Conservation (phyloP, 768 basidiomycete genomes). For the Asterophora parasitica region DNA sequence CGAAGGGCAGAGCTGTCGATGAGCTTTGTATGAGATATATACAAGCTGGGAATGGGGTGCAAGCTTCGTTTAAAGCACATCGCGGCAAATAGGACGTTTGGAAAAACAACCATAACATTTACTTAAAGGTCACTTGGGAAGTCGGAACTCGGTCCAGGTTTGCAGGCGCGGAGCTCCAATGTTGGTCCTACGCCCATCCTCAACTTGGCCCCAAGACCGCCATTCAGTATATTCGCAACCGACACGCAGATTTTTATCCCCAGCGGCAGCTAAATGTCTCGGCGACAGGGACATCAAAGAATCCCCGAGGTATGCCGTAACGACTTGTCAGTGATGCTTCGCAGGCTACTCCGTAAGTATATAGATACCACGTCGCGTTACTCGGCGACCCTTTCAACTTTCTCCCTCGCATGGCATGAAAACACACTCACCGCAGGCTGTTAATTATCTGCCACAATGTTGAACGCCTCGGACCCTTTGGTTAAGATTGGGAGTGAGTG, state of each 20-base stretch:
- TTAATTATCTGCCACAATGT: background rate
- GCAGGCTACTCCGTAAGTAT: too few species aligned
- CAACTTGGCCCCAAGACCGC: too few species aligned
- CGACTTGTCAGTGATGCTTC: too few species aligned
- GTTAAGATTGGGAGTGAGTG: slow-evolving; percentile 9
- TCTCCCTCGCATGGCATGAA: background rate
- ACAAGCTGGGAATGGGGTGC: slow-evolving; percentile 64
- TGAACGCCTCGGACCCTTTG: slow-evolving; percentile 6
- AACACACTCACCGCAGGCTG: background rate
- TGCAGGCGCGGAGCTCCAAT: too few species aligned
- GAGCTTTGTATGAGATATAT: slow-evolving; percentile 72
- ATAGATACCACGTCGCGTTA: background rate
- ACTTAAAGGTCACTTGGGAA: background rate
- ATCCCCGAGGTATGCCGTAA: background rate
- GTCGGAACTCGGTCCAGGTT: too few species aligned
- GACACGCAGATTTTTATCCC: too few species aligned
- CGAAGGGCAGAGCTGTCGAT: slow-evolving; percentile 59
- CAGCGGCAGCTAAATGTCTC: too few species aligned
- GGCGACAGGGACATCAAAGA: background rate
- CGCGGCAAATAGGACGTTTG: slow-evolving; percentile 35
- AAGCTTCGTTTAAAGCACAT: slow-evolving; percentile 73
- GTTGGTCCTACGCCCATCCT: too few species aligned
- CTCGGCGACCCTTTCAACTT: background rate
- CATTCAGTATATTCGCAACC: too few species aligned
- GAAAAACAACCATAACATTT: background rate